Evolutionary conservation across 371 early-diverging fungal genomes (phyloP).

Genomic region (Mucor saturninus): DNA sequence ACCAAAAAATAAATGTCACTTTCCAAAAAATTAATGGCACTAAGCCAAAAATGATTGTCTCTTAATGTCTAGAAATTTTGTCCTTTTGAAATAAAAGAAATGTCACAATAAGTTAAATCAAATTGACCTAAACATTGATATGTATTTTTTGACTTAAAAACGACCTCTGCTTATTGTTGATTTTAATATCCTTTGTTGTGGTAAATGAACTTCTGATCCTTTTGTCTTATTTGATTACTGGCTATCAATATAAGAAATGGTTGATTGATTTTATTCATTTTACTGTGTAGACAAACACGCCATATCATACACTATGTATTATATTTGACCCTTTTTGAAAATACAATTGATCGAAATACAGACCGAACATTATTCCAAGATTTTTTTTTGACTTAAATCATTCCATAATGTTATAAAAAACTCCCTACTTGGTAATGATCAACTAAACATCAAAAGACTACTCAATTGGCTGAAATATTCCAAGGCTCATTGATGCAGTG

Average conservation of each 20-base stretch:
- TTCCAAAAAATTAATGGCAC: too few species aligned
- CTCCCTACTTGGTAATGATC: slow-evolving; percentile 4
- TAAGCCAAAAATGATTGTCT: too few species aligned
- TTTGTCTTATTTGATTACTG: slow-evolving; percentile 6
- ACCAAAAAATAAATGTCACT: too few species aligned
- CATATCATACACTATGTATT: background rate
- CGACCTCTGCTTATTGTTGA: slow-evolving; percentile 1
- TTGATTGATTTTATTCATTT: slow-evolving; percentile 9
- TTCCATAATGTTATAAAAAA: slow-evolving; percentile 10
- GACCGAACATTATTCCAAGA: slow-evolving; percentile 3
- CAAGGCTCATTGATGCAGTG: background rate
- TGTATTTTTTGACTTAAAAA: too few species aligned
- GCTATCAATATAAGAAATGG: background rate
- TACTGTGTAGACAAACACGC: slow-evolving; percentile 3
- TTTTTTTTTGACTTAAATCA: slow-evolving; percentile 5
- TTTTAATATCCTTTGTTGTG: slow-evolving; percentile 7
- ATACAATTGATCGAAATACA: slow-evolving; percentile 3
- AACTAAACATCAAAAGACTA: background rate
- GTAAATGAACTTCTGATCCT: slow-evolving; percentile 8
- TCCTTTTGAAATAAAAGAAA: too few species aligned
- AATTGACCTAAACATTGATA: too few species aligned
- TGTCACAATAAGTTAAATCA: too few species aligned
- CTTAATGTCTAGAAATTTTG: too few species aligned
- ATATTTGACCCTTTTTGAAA: slow-evolving; percentile 1
- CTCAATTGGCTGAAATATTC: background rate